Base-by-base conservation (phyloP, 495 filamentous ascomycete species). In the Terfezia claveryi region DNA sequence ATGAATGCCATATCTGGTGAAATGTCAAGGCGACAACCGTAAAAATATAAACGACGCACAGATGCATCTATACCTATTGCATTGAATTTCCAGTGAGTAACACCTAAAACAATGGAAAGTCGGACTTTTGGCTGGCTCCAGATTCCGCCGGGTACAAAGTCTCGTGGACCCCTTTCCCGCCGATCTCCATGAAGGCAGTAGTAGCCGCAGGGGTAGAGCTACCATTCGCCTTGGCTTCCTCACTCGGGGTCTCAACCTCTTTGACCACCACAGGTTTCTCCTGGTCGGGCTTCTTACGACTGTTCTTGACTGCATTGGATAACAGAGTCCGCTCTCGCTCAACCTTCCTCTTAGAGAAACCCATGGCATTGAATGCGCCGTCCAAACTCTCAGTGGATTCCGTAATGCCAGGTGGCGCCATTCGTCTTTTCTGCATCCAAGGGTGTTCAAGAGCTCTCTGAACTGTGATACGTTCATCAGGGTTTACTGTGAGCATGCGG, bases 381-480 rank as follows among this genome's bases (percentile, higher is more conserved):
- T 88, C 85, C 16, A 99, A 73, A 32, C 87, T 86, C 60, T 92
- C 89, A n/a, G 86, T 94, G 67, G 87, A 94, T 65, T 96, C 92
- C 46, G 76, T 77, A 32, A 32, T 32, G 27, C 27, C 27, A 32
- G 27, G 27, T 7, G 76, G 70, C 52, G 73, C 74, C 32, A 79
- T 57, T 8, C 63, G 66, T 37, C 70, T 69, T 23, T 70, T 64
- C 1, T 78, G 85, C 38, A 85, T 74, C 92, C 92, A 99, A 0
- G 88, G 87, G 66, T 99, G 91, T 54, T 85, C 73, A 8, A 96
- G 76, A 63, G 89, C 95, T 63, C 88, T 78, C 51, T 94, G 87
- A 55, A 96, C 77, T 0, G 83, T 91, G 65, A 82, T 87, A 36
- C 92, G 77, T 64, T 81, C 76, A 36, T 87, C 78, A 14, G 83